Base-by-base conservation (phyloP, 148 eudicot species). In the Dianthus caryophyllus region DNA sequence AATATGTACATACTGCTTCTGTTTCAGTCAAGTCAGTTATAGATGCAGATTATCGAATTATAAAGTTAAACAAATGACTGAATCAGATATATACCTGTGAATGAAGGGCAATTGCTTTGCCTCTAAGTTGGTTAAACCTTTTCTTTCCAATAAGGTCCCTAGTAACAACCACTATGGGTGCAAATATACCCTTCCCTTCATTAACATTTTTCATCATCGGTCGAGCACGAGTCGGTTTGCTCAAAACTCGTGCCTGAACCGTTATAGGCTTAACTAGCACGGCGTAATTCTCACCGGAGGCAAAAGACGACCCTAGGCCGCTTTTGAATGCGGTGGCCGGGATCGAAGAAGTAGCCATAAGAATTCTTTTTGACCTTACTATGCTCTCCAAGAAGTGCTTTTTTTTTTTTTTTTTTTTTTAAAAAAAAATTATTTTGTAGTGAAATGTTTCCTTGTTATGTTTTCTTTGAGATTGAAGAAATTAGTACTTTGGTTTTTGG, bases 71-170 rank as follows among this genome's bases (percentile, higher is more conserved):
- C 38, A 33, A 33, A 33, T 33, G 38, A 33, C 38, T 33, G 38
- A 33, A 33, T 7, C 38, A 33, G 38, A 33, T 53, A 21, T 0
- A n/a, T 83, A 88, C 98, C 92, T 90, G 98, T 33, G 98, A 94
- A 73, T 94, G 98, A 52, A 94, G 80, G 69, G 98, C 97, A 57
- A 94, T 94, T 9, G 96, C 98, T 79, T 94, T 94, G 50, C 98
- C 98, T 76, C 97, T 79, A 64, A 94, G 83, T 83, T 94, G 98
- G 69, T 90, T 94, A 78, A 94, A 90, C 73, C 85, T 64, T 77
- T 88, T 94, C 79, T 84, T 90, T 14, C 98, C 98, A 25, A 94
- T 22, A 12, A 94, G 61, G 33, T 90, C 75, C 21, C 97, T 73
- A 1, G 96, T 78, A n/a, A 90, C 46, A 48, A 94, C 85, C 53